Base-by-base conservation (phyloP, 1,284 basidiomycete species). In the Malassezia brasiliensis region DNA sequence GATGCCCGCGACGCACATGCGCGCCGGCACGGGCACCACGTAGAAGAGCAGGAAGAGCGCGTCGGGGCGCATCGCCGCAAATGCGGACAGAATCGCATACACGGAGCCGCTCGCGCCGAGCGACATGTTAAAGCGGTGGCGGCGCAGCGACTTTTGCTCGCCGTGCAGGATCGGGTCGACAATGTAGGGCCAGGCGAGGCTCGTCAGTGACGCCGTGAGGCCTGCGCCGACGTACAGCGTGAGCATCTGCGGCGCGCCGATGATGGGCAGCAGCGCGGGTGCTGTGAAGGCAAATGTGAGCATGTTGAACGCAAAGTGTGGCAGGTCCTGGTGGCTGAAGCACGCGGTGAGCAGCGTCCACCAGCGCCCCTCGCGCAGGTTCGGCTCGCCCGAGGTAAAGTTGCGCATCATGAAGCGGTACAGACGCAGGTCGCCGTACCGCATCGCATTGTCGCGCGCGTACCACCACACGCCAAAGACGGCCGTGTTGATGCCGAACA, bases 201-300 rank as follows among this genome's bases (percentile, higher is more conserved):
- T 62, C 17, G 52, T 56, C 5, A 52, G 22, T n/a, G 55, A 47
- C 14, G 50, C 22, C 10, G 52, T 47, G 11, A 67, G 31, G 2
- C 68, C 65, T 0, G 65, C 84, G 63, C 83, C 82, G 45, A 91
- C 78, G 75, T 93, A 93, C 12, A 93, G 78, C 1, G 78, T 78
- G 1, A 90, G 74, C 76, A 91, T 90, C 3, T 79, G 78, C 1
- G 81, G 77, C 50, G 83, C 83, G 0, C 88, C 87, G 9, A 90
- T 78, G 20, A 86, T 74, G 47, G 76, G 66, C n/a, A 88, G 78
- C 28, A 87, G 82, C 0, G 82, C 77, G 0, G 81, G 83, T 1
- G 85, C 85, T 78, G 90, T 82, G 76, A 87, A 89, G 69, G 81
- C 87, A 67, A 85, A 85, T 0, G 85, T 83, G 62, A 90, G 79